Base-by-base conservation (phyloP, 2,329 filamentous ascomycete genomes). In the Colletotrichum falcatum region DNA sequence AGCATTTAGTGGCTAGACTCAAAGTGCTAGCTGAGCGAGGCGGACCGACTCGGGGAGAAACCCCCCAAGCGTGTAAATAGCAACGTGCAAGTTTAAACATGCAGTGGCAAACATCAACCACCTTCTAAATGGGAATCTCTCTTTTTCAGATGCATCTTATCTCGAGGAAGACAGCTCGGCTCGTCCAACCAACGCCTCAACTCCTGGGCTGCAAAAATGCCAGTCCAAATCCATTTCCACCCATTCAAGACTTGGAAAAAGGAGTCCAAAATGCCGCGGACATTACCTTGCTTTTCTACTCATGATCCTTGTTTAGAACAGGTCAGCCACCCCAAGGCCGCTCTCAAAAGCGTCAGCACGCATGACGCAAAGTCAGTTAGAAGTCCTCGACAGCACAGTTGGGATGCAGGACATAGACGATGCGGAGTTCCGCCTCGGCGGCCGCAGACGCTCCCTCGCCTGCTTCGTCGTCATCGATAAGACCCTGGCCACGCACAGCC, bases 321-420 rank as follows among this genome's bases (percentile, higher is more conserved):
- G 6, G 23, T 30, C 37, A 18, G 20, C 18, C 11, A 9, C 6
- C 28, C 33, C 28, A 9, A 44, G 14, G 12, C 5, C 16, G 20
- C 35, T 16, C 20, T 42, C 35, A 54, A 30, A 23, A 0, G 18
- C 35, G 28, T 30, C 20, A 26, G 33, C 49, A 44, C 1, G 18
- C 18, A 16, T 33, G n/a, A 18, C 14, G 5, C 7, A 14, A 20
- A 20, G 37, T 46, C n/a, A 62, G 61, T 78, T 76, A 87, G 55
- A 81, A 80, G 72, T 90, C 88, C 73, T 97, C 95, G 12, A 97
- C 86, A 0, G 93, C 93, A 78, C 94, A 97, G 82, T 98, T 98
- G 69, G 96, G 96, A 83, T 99, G 96, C 74, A 99, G 79, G 33
- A 98, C 92, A 79, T 98, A 99, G 62, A 96, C 88, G 5, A 92